Evolutionary conservation across 768 basidiomycete species (phyloP).

Genomic region (Trametes gibbosa): DNA sequence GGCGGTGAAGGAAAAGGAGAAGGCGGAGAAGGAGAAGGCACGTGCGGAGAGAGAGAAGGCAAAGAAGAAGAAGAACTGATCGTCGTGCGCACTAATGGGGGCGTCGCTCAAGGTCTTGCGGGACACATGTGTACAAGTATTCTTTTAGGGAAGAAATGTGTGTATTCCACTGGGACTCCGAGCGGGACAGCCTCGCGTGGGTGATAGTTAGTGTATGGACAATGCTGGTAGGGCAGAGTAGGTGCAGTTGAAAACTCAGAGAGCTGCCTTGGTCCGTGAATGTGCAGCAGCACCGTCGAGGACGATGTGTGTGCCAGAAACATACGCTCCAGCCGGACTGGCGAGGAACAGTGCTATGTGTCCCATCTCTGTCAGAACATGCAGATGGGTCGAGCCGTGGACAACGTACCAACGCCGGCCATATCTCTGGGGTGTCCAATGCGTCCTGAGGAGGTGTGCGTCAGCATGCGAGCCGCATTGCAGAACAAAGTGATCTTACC

Average conservation of each 20-base stretch:
- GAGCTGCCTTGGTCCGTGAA: constrained; percentile 6
- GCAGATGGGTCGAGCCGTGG: neutral
- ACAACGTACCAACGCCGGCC: constrained; percentile 53
- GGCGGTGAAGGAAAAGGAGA: constrained; percentile 47
- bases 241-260: neutral
- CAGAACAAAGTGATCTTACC: constrained; percentile 42
- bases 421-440: constrained; percentile 64
- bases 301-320: constrained; percentile 71
- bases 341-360: constrained; percentile 40
- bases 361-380: neutral
- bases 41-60: constrained; percentile 31
- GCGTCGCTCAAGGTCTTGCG: too few species aligned
- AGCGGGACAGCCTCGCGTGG: too few species aligned
- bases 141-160: neutral
- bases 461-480: too few species aligned
- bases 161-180: neutral
- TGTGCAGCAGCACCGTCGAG: constrained; percentile 51
- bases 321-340: constrained; percentile 68
- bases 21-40: constrained; percentile 57
- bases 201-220: neutral
- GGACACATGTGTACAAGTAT: constrained; percentile 1
- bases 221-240: neutral
- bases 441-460: constrained; percentile 45
- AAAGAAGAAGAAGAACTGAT: constrained; percentile 34
- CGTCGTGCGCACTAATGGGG: neutral